Evolutionary conservation across 176 grass and related monocot genomes (phyloP), one percentile per base, ranked within the genome.

Genomic region (Raddia guianensis): DNA sequence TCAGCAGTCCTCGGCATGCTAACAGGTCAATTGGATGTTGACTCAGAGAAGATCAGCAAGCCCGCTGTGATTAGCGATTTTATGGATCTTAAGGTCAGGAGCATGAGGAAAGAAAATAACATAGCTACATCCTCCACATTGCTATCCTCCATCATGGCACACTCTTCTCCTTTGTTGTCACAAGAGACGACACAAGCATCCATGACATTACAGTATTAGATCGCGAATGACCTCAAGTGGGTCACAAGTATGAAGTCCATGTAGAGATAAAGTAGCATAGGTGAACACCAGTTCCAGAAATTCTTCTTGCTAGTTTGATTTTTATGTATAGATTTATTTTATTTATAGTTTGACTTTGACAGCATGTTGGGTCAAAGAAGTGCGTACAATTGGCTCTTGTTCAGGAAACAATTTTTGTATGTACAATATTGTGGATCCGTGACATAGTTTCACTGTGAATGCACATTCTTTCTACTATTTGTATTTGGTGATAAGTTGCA

Each of bases 11-110:
- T 94, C 33, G 7, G 44, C 62, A 89, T 97, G 91, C 79, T 94
- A 73, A 87, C 68, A 10, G 89, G 91, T 15, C 77, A 94, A 60
- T 37, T 16, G 11, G 86, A 92, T 51, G 47, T 90, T 20, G 72
- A 84, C 37, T 70, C 70, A 12, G 76, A 56, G 83, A 73, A 82
- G 42, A 94, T 97, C 46, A 77, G 79, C 56, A 97, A 85, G 69
- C 95, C 95, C 0, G 91, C 87, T 10, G 82, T 89, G 45, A 89
- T 97, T 50, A 85, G 79, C 2, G 90, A 97, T 46, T 87, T 97
- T 65, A 90, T 89, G 95, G 87, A 94, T 75, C 87, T 97, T 55
- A 97, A 94, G 76, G 40, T 94, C 65, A 87, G 79, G 47, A 90
- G 87, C 75, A 80, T 66, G 63, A 85, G 83, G 83, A 89, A 81